Evolutionary conservation across 2,329 filamentous ascomycete genomes (phyloP).

Genomic region (Cordyceps militaris): DNA sequence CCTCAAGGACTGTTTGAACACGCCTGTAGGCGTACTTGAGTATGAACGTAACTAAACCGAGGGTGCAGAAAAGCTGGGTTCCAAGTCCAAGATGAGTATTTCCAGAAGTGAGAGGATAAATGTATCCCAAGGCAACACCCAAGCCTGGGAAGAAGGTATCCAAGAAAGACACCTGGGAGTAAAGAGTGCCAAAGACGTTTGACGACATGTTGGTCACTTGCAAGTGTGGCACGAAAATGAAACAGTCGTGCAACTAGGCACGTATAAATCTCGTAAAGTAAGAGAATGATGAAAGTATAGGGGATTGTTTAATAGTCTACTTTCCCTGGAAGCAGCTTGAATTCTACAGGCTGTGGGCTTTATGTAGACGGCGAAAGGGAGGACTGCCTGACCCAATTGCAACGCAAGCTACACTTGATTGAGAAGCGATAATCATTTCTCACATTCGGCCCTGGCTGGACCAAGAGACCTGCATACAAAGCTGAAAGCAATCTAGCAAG

Average conservation of each 20-base stretch:
- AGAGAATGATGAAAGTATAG: too few relatives aligned
- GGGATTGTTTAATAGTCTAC: too few relatives aligned
- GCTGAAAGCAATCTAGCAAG: background rate
- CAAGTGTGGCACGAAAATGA: too few relatives aligned
- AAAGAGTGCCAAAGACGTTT: background rate
- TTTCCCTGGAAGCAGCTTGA: too few relatives aligned
- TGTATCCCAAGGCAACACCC: background rate
- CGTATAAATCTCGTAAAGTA: too few relatives aligned
- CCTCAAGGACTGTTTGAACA: too few relatives aligned
- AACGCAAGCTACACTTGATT: background rate
- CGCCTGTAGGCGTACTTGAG: too few relatives aligned
- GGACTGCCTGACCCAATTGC: background rate
- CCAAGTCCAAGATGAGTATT: conserved; percentile 2
- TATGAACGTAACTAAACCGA: too few relatives aligned
- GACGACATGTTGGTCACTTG: too few relatives aligned
- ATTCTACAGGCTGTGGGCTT: background rate
- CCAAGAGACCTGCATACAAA: background rate
- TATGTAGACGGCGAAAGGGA: background rate
- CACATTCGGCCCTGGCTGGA: background rate
- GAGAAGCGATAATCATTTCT: background rate
- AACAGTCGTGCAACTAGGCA: too few relatives aligned
- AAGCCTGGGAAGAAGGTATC: background rate
- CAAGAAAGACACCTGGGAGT: conserved; percentile 1
- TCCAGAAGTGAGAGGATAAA: background rate
- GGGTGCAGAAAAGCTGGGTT: too few relatives aligned